Evolutionary conservation across 2,329 filamentous ascomycete species (phyloP), one percentile per base, ranked within the genome.

Genomic region (Penicillium polonicum): DNA sequence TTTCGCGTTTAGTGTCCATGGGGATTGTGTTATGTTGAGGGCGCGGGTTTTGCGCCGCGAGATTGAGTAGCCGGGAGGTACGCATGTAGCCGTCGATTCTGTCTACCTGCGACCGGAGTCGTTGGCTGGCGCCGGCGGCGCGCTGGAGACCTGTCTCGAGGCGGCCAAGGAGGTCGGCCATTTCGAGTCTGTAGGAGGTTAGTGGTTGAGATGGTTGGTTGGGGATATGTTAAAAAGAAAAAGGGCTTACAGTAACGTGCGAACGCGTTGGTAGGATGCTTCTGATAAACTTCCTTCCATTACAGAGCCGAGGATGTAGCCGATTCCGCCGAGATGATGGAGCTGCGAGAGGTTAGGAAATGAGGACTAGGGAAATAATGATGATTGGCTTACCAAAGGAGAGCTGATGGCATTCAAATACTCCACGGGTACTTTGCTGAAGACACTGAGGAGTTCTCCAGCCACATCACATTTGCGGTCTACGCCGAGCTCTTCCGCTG

Each of bases 281-380:
- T 79, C 77, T 27, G 72, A 76, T n/a, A 81, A 60, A 25, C 71
- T 72, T 7, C 74, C 74, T 56, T 79, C 79, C 60, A 82, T 76
- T 29, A 79, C 77, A 5, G 75, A 76, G 21, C 77, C 78, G n/a
- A 83, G 72, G 48, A 82, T 80, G 2, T 74, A 72, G 5, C 80
- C 80, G 42, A 82, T 80, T 15, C 79, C 78, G 8, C 74, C 77
- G 4, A 83, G 69, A 61, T 82, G 80, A 60, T 82, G 74, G 6
- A 82, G 71, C 57, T 70, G 31, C 9, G 5, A 55, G 53, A n/a
- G 23, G 31, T 42, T 15, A 29, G 15, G 29, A 3, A 15, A 36
- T 29, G 5, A 8, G 39, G 7, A 2, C 10, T 8, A 4, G 4
- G 23, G 12, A 7, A 12, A 23, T 0, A 25, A 19, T 10, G 12